Conservation (phyloP, 177 flowering plant genomes). For the Vitis hybrid region DNA sequence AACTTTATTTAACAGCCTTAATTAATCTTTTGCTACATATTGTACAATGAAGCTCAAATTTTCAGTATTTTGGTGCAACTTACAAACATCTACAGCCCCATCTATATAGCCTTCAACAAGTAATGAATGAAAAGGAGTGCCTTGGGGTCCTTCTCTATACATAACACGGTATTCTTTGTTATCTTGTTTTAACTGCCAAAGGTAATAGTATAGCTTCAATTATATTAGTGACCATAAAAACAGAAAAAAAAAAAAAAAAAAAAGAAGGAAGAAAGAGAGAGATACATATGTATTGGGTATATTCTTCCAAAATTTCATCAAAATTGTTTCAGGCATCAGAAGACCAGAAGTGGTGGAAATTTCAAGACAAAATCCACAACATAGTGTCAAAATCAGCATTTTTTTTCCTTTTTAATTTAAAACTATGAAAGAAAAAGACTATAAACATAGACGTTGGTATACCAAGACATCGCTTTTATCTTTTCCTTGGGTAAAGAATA, state of each 20-base stretch:
- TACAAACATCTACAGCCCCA: conserved; percentile 84
- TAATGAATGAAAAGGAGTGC: conserved; percentile 77
- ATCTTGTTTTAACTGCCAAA: conserved; percentile 78
- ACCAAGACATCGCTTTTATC: too few species aligned
- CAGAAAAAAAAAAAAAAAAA: not conserved
- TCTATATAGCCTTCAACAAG: conserved; percentile 92
- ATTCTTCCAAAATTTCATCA: too few species aligned
- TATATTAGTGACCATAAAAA: not conserved
- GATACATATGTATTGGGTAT: too few species aligned
- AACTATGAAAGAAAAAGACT: too few species aligned
- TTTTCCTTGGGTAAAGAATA: not conserved
- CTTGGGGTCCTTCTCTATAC: conserved; percentile 88
- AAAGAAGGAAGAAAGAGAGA: not conserved
- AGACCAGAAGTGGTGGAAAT: too few species aligned
- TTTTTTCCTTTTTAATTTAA: too few species aligned
- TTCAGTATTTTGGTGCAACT: conserved; percentile 26
- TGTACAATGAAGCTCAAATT: not conserved
- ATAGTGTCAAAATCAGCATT: too few species aligned
- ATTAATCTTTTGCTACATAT: not conserved
- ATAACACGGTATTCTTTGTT: conserved; percentile 80
- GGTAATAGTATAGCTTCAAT: conserved; percentile 11
- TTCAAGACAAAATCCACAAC: too few species aligned
- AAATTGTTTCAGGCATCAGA: too few species aligned
- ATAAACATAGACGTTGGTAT: too few species aligned
- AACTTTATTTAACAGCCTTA: not conserved